Base-by-base conservation (phyloP, 78 protist genomes). In the Emiliania huxleyi region DNA sequence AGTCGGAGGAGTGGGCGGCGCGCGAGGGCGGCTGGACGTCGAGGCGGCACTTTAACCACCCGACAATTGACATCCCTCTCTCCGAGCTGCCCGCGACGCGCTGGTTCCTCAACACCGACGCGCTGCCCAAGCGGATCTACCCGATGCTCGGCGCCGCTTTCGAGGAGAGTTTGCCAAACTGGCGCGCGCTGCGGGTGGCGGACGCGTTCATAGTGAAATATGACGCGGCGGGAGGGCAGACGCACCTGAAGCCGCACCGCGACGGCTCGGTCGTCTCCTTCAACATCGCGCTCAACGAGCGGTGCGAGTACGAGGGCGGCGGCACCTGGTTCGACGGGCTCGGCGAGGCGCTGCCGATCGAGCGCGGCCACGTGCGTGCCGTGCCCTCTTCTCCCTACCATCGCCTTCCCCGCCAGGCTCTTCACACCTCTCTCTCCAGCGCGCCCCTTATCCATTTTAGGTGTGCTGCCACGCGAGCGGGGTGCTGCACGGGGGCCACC, bases 381-480 rank as follows among this genome's bases (percentile, higher is more conserved):
- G 84, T n/a, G n/a, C n/a, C n/a, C n/a, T n/a, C n/a, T n/a, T n/a
- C n/a, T n/a, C n/a, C n/a, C n/a, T n/a, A n/a, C n/a, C n/a, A n/a
- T n/a, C n/a, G n/a, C n/a, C n/a, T n/a, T n/a, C n/a, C n/a, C n/a
- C n/a, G n/a, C n/a, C n/a, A n/a, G n/a, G n/a, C n/a, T n/a, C n/a
- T n/a, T n/a, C n/a, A n/a, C n/a, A n/a, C n/a, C n/a, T n/a, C n/a
- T n/a, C n/a, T n/a, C n/a, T n/a, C n/a, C n/a, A n/a, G n/a, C n/a
- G n/a, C n/a, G n/a, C n/a, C n/a, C n/a, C n/a, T n/a, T n/a, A n/a
- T n/a, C n/a, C n/a, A n/a, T n/a, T n/a, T n/a, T n/a, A n/a, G n/a
- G n/a, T n/a, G n/a, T n/a, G n/a, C n/a, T n/a, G n/a, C n/a, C 84
- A 75, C 84, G 84, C 84, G 44, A 2, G 33, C 84, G 84, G 84